Base-by-base conservation (phyloP, 2,329 filamentous ascomycete species). In the Aureobasidium sp. region DNA sequence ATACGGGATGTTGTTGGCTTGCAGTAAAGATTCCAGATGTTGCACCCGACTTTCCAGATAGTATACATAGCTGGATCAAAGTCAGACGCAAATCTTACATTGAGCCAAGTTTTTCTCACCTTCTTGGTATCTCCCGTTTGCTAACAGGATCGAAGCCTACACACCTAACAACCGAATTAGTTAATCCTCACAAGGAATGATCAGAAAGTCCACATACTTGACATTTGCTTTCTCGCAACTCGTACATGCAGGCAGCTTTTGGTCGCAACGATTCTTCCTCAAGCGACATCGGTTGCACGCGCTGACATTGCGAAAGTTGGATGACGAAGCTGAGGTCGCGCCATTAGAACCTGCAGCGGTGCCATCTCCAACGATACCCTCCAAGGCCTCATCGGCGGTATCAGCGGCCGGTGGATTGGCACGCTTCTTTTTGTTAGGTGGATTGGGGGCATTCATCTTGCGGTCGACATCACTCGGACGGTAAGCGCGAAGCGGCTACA, bases 91-190 rank as follows among this genome's bases (percentile, higher is more conserved):
- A 16, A 24, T 7, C 4, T 2, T 11, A 2, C 11, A 16, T n/a
- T 12, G 12, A 35, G 5, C 3, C 21, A 8, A 19, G 21, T 16
- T 21, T n/a, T 10, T 61, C 22, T 39, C 4, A 75, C 74, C 80
- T 84, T 70, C 90, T 81, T 45, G 91, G 91, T 55, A 97, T 95
- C 71, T 96, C 90, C 65, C 88, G 84, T 76, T 96, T 96, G 21
- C 89, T 95, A 64, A 96, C 95, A 29, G 91, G 90, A 67, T 97
- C 91, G 69, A 95, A 96, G 58, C 91, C 91, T 47, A 96, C 89
- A 68, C 93, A 97, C 25, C 51, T 53, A 7, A 14, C 6, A 19
- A 29, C 7, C 5, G 16, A n/a, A 14, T 49, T 39, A 49, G 45
- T 22, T 34, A n/a, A 30, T 12, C 4, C n/a, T 6, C 22, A 29